These are phyloP conservation scores for Exophiala bonariae DNA, from an alignment of 2,329 filamentous ascomycete genomes.

Conservation along the genomic window DNA sequence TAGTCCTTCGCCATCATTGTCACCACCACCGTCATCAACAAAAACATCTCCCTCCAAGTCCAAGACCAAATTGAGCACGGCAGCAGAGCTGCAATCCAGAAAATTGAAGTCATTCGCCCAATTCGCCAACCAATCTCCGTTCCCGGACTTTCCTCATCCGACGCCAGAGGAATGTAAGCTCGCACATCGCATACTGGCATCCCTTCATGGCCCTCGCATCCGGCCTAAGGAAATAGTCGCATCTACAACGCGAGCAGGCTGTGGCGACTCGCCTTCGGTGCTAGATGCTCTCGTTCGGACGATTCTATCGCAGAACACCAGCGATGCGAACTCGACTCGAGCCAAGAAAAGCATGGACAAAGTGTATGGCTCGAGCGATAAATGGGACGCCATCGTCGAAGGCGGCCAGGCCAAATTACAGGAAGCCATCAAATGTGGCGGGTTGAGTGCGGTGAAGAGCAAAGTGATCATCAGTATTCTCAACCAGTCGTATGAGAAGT, in stretches of 20 bases:
- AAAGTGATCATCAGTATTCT: slow-evolving; percentile 29
- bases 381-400: slow-evolving; percentile 46
- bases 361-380: slow-evolving; percentile 61
- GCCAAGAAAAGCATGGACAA: slow-evolving; percentile 74
- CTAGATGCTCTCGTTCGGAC: slow-evolving; percentile 65
- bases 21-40: background rate
- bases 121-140: slow-evolving; percentile 60
- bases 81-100: slow-evolving; percentile 17
- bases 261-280: slow-evolving; percentile 65
- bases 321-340: slow-evolving; percentile 60
- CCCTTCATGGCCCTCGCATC: slow-evolving; percentile 64
- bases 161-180: slow-evolving; percentile 68
- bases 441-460: slow-evolving; percentile 66
- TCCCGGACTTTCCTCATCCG: slow-evolving; percentile 65
- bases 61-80: slow-evolving; percentile 31
- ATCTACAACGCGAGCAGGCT: slow-evolving; percentile 70
- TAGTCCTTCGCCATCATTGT: slow-evolving; percentile 4
- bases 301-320: slow-evolving; percentile 62
- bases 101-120: slow-evolving; percentile 39
- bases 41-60: slow-evolving; percentile 2
- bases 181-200: slow-evolving; percentile 65
- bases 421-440: slow-evolving; percentile 52
- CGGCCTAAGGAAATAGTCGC: slow-evolving; percentile 67
- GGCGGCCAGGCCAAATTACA: slow-evolving; percentile 47
- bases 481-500: slow-evolving; percentile 27